Evolutionary conservation across 2,329 filamentous ascomycete species (phyloP), one percentile per base, ranked within the genome.

Genomic region (Colletotrichum limetticola): DNA sequence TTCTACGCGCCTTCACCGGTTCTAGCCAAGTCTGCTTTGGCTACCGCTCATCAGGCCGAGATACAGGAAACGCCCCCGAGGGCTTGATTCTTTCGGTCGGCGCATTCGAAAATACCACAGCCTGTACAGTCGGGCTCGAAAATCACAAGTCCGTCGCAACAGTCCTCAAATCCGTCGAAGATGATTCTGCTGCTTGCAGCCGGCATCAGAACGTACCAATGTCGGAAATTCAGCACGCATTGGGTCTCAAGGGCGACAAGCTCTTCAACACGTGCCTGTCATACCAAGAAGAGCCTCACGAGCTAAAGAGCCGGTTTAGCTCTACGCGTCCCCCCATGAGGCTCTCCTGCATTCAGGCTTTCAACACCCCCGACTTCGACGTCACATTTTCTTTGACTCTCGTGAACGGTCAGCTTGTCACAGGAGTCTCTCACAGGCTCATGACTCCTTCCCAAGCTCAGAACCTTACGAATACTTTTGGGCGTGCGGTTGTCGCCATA

Each of bases 21-120:
- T 83, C 83, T 19, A 82, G 87, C 26, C 84, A 85, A 12, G 85
- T 91, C 8, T 85, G 86, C 49, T 91, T 92, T 74, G 90, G 90
- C 1, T 88, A 84, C 69, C 84, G 85, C 42, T 83, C 85, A 3
- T 78, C 81, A 0, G 86, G 86, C 0, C 82, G 87, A 5, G 84
- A 86, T 19, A 81, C 85, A 6, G 80, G 83, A 11, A 79, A 85
- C 3, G 81, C 85, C 0, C 79, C 84, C 5, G 76, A 81, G 0
- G 85, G 83, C 0, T 80, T 88, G 58, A 76, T 80, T 11, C 76
- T 82, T 8, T 82, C 85, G 0, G 83, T 89, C 0, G 87, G 87
- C 5, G 85, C 85, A 46, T 88, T 88, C 66, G 83, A 84, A 4
- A 83, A 82, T 14, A 78, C 80, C 0, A 74, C 84, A 0, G 79